A percentile compares a stretch with the other conserved stretches of the same genome.
These are phyloP conservation scores for Neolentinus lepideus DNA, from an alignment of 1,284 basidiomycete species.

Conservation along the genomic window DNA sequence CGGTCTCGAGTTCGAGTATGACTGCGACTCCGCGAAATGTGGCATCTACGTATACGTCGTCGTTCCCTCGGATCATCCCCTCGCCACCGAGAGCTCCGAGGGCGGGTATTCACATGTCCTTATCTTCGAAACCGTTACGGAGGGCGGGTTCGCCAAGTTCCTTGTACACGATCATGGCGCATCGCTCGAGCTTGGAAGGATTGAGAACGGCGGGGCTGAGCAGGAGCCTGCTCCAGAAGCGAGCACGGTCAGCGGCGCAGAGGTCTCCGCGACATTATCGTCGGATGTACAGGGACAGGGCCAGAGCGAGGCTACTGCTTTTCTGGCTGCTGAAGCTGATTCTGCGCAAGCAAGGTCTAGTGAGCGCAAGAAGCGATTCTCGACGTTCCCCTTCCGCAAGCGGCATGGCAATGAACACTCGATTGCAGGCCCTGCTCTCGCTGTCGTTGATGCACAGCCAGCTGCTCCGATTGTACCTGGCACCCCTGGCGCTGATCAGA, in stretches of 20 bases:
- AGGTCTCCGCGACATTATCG: background rate
- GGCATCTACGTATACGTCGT: conserved; percentile 69
- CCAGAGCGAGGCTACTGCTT: background rate
- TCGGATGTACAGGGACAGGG: background rate
- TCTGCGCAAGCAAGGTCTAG: conserved; percentile 10
- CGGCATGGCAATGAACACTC: conserved; percentile 28
- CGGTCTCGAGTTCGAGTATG: conserved; percentile 82
- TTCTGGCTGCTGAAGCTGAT: conserved; percentile 12
- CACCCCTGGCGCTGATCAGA: conserved; percentile 32
- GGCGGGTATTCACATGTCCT: conserved; percentile 36
- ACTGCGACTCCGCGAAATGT: conserved; percentile 81
- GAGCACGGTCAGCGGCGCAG: conserved; percentile 1
- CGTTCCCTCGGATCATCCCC: conserved; percentile 52
- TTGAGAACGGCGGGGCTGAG: conserved; percentile 30
- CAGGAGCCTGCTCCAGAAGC: conserved; percentile 9
- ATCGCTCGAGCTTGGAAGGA: conserved; percentile 62
- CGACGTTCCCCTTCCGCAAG: conserved; percentile 54
- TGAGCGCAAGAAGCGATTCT: conserved; percentile 45
- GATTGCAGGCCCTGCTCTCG: conserved; percentile 65
- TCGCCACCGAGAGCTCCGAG: conserved; percentile 27
- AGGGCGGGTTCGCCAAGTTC: conserved; percentile 73
- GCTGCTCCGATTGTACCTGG: conserved; percentile 19
- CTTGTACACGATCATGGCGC: conserved; percentile 73
- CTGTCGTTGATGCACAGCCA: conserved; percentile 61
- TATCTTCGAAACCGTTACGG: conserved; percentile 67